These are phyloP conservation scores for Tetracladium setigerum DNA, from an alignment of 495 filamentous ascomycete species.

Conservation along the genomic window DNA sequence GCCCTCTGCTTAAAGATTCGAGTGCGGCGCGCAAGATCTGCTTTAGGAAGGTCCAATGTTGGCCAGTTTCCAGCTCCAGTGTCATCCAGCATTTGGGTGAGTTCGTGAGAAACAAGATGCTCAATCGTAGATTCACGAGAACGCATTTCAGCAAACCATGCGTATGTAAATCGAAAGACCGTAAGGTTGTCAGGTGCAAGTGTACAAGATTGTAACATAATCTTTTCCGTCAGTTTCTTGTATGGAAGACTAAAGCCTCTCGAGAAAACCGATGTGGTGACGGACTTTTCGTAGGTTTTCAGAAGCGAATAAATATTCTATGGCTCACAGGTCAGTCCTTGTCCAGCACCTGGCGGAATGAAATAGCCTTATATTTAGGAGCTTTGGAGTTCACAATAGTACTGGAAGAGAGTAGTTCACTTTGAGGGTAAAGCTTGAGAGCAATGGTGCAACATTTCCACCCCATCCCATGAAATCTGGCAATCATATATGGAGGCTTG, in stretches of 20 bases:
- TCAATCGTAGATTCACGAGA: conserved; percentile 5
- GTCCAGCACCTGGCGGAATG: too few relatives aligned
- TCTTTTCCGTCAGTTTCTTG: background rate
- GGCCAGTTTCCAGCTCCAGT: conserved; percentile 7
- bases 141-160: conserved; percentile 13
- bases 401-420: too few relatives aligned
- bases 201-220: too few relatives aligned
- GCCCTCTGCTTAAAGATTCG: conserved; percentile 7
- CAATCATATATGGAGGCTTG: too few relatives aligned
- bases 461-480: too few relatives aligned
- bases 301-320: conserved; percentile 1
- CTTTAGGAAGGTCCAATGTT: conserved; percentile 2
- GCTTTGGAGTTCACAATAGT: too few relatives aligned
- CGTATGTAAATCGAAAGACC: conserved; percentile 3
- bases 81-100: conserved; percentile 4
- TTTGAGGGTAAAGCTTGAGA: too few relatives aligned
- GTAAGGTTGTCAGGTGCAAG: background rate
- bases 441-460: too few relatives aligned
- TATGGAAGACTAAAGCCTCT: background rate
- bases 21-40: background rate
- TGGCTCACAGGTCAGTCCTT: too few relatives aligned
- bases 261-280: conserved; percentile 1
- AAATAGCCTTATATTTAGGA: too few relatives aligned
- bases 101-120: conserved; percentile 8
- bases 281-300: conserved; percentile 12